A percentile compares a stretch with the other conserved stretches of the same genome.
Evolutionary conservation across 2,329 filamentous ascomycete species (phyloP).

Genomic region (Biscogniauxia marginata): DNA sequence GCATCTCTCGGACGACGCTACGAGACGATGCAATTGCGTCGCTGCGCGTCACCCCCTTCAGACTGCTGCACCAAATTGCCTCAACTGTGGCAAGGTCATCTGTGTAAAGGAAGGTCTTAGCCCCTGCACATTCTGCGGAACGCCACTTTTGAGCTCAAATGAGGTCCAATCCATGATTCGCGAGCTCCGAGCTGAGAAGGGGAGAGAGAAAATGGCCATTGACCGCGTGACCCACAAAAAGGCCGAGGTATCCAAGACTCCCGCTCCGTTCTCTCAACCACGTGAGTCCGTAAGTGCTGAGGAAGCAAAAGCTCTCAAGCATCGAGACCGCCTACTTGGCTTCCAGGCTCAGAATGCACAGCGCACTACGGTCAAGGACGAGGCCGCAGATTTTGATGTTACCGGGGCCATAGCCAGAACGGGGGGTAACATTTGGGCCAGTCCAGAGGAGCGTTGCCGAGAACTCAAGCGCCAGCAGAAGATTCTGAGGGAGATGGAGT

Average conservation of each 20-base stretch:
- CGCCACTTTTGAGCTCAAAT: constrained; percentile 65
- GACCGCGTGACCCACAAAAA: constrained; percentile 70
- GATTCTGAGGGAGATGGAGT: constrained; percentile 79
- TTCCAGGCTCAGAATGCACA: constrained; percentile 86
- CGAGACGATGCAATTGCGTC: constrained; percentile 81
- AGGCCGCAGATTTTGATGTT: constrained; percentile 67
- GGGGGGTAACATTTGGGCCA: constrained; percentile 75
- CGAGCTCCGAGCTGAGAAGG: constrained; percentile 80
- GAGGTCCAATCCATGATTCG: constrained; percentile 86
- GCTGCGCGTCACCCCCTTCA: constrained; percentile 85
- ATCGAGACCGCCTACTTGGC: constrained; percentile 75
- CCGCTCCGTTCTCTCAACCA: constrained; percentile 57
- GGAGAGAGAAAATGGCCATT: constrained; percentile 78
- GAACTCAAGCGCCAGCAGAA: constrained; percentile 86
- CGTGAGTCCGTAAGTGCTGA: constrained; percentile 50
- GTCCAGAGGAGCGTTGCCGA: constrained; percentile 74
- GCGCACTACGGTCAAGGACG: constrained; percentile 81
- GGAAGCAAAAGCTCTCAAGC: constrained; percentile 68
- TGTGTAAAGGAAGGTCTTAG: constrained; percentile 93
- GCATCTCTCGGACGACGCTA: constrained; percentile 53
- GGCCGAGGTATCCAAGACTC: constrained; percentile 62
- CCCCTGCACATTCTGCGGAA: constrained; percentile 87
- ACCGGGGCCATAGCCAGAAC: constrained; percentile 42
- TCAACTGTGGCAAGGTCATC: constrained; percentile 90
- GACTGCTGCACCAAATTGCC: constrained; percentile 87